These are phyloP conservation scores for Saksenaea oblongispora DNA, from an alignment of 371 early-diverging fungal genomes.

Conservation along the genomic window DNA sequence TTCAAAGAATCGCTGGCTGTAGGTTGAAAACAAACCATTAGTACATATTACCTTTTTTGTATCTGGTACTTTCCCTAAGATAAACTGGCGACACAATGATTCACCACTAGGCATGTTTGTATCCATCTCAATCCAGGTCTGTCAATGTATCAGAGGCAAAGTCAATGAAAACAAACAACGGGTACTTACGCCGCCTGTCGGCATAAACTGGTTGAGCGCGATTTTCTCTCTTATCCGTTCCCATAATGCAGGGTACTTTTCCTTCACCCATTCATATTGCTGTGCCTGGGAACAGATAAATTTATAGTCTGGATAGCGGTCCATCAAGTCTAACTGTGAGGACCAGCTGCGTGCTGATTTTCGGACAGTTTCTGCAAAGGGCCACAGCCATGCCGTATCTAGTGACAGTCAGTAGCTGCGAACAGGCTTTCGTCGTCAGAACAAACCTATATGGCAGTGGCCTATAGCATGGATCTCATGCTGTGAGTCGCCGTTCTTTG, in stretches of 20 bases:
- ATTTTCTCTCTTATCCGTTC: constrained; percentile 67
- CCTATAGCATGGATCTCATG: constrained; percentile 37
- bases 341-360: constrained; percentile 91
- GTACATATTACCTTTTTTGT: neutral
- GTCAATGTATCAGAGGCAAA: neutral
- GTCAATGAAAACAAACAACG: neutral
- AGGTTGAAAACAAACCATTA: neutral
- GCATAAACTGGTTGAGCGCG: constrained; percentile 76
- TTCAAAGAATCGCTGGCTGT: constrained; percentile 78
- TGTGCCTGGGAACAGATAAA: constrained; percentile 94
- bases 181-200: constrained; percentile 73
- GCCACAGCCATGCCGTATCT: constrained; percentile 76
- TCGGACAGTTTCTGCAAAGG: constrained; percentile 91
- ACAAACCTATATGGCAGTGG: constrained; percentile 37
- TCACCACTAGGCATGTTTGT: constrained; percentile 95
- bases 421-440: no score
- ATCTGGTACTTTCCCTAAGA: neutral
- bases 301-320: constrained; percentile 80
- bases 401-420: no score
- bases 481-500: constrained; percentile 43
- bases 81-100: constrained; percentile 66
- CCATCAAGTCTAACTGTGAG: constrained; percentile 78
- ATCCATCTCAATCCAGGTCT: constrained; percentile 98
- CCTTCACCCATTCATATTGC: constrained; percentile 89
- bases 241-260: constrained; percentile 79